These are phyloP conservation scores for Coemansia sp. DNA, from an alignment of 192 early-diverging fungal genomes.

Conservation along the genomic window DNA sequence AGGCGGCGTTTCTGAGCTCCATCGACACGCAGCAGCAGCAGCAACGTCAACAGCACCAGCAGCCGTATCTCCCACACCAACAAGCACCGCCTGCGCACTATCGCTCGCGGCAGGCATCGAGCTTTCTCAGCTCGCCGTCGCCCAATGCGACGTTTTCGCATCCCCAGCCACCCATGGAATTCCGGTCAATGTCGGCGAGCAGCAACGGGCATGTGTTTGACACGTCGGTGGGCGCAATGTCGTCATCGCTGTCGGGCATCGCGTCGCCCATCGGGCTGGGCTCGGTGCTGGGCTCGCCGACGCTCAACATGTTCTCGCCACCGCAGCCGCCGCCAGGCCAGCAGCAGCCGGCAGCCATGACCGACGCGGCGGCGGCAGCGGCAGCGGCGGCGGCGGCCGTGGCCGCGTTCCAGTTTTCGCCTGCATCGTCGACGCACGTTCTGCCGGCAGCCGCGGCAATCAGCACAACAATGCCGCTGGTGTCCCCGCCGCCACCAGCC, in stretches of 20 bases:
- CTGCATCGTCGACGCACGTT: slow-evolving; percentile 3
- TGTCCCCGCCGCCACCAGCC: no score
- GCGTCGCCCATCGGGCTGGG: slow-evolving; percentile 29
- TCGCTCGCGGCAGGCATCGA: neutral
- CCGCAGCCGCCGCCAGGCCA: slow-evolving; percentile 1
- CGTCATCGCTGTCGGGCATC: slow-evolving; percentile 12
- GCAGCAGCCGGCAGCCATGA: slow-evolving; percentile 8
- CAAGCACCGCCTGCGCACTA: neutral
- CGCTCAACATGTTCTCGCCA: slow-evolving; percentile 4
- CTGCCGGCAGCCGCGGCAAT: slow-evolving; percentile 2
- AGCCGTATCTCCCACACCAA: slow-evolving; percentile 5
- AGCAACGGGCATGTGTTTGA: slow-evolving; percentile 23
- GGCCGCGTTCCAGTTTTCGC: slow-evolving; percentile 42
- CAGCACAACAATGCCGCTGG: neutral
- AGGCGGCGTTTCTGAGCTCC: slow-evolving; percentile 13
- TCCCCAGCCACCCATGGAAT: slow-evolving; percentile 12
- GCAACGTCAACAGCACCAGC: slow-evolving; percentile 11
- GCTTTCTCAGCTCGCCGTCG: slow-evolving; percentile 26
- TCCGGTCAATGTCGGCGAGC: slow-evolving; percentile 25
- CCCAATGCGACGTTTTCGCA: slow-evolving; percentile 1
- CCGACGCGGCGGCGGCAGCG: neutral
- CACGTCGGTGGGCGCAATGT: slow-evolving; percentile 9
- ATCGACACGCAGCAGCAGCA: slow-evolving; percentile 9
- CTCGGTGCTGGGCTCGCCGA: slow-evolving; percentile 5
- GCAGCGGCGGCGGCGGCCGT: slow-evolving; percentile 27